Conservation (phyloP, 768 basidiomycete species). For the Pleurotus platypus region DNA sequence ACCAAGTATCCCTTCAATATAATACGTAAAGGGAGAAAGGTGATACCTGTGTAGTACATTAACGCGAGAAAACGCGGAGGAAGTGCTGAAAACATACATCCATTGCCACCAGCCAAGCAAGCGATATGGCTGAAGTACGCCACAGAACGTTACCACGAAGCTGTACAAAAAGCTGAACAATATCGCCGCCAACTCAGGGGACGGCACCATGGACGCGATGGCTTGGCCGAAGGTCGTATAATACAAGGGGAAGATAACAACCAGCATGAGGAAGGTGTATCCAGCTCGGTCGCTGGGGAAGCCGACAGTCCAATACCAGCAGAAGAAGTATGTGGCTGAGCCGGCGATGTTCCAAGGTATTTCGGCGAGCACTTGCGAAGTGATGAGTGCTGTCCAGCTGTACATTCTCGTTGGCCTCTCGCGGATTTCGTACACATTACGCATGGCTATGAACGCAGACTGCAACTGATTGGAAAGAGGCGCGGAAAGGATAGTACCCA, state of each 20-base stretch:
- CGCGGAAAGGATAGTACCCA: conserved; percentile 48
- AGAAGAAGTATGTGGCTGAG: conserved; percentile 58
- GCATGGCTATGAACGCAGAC: conserved; percentile 55
- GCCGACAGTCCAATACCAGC: conserved; percentile 74
- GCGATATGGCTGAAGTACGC: conserved; percentile 58
- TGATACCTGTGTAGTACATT: conserved; percentile 22
- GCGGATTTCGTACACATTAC: conserved; percentile 61
- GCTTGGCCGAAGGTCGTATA: conserved; percentile 46
- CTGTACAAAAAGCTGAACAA: conserved; percentile 51
- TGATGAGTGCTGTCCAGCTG: conserved; percentile 56
- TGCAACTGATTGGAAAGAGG: conserved; percentile 63
- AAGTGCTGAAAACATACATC: conserved; percentile 39
- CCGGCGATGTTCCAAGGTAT: conserved; percentile 64
- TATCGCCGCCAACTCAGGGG: conserved; percentile 49
- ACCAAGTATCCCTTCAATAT: conserved; percentile 49
- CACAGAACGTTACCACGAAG: conserved; percentile 58
- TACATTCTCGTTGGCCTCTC: conserved; percentile 65
- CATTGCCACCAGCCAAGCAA: conserved; percentile 64
- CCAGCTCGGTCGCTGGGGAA: conserved; percentile 49
- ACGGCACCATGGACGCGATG: conserved; percentile 56
- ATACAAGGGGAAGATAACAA: conserved; percentile 35
- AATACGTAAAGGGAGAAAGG: conserved; percentile 51
- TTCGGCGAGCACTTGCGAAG: conserved; percentile 53
- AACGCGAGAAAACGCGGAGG: neutral
- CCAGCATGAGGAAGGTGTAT: conserved; percentile 43